Conservation (phyloP, 2,329 filamentous ascomycete species). For the Chaetomium olivaceum region DNA sequence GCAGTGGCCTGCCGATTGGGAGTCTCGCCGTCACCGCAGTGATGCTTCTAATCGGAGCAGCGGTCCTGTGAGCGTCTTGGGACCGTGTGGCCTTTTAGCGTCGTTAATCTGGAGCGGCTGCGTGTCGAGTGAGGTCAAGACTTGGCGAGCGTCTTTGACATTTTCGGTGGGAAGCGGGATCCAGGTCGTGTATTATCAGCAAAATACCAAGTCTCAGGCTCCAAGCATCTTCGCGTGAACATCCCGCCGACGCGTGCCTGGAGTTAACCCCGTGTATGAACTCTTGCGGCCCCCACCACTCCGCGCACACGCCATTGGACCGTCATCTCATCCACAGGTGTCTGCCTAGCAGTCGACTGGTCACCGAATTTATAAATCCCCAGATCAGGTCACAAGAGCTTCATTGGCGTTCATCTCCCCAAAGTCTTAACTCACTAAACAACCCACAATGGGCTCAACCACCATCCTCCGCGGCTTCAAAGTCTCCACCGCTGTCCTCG, state of each 20-base stretch:
- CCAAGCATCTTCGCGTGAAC: not conserved
- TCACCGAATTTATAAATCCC: not conserved
- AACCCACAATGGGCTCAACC: not conserved
- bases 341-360: not conserved
- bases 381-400: too few relatives aligned
- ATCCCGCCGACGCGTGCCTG: not conserved
- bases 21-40: slow-evolving; percentile 15
- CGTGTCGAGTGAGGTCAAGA: not conserved
- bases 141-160: not conserved
- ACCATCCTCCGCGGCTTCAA: slow-evolving; percentile 11
- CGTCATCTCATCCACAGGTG: not conserved
- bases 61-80: slow-evolving; percentile 5
- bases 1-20: slow-evolving; percentile 17
- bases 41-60: slow-evolving; percentile 20
- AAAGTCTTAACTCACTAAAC: not conserved
- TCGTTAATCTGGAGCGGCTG: not conserved
- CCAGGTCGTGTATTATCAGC: not conserved
- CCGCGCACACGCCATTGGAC: not conserved
- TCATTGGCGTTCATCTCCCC: not conserved
- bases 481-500: not conserved
- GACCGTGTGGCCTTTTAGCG: not conserved
- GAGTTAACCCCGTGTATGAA: not conserved
- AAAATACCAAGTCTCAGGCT: not conserved
- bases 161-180: not conserved
- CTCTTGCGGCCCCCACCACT: not conserved